phyloP scores from a whole-genome alignment of 495 filamentous ascomycete species.

The Aspergillus ostianus region DNA sequence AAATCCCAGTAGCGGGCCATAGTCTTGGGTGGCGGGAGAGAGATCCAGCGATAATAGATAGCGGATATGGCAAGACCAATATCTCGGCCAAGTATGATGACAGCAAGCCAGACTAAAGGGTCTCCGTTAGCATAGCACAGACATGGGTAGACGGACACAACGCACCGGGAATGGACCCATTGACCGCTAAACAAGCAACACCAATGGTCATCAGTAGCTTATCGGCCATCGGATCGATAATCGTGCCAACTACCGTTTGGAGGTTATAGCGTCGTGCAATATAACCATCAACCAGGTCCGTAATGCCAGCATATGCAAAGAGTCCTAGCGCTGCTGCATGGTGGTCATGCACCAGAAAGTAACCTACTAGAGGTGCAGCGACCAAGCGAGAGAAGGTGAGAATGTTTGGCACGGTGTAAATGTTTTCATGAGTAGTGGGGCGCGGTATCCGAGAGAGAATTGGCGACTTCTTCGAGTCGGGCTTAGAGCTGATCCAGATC shows the following conservation, averaged over 20 bases:
- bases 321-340: conserved; percentile 75
- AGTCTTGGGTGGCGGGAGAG: conserved; percentile 88
- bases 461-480: conserved; percentile 26
- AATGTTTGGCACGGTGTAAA: conserved; percentile 91
- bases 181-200: conserved; percentile 76
- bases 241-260: conserved; percentile 91
- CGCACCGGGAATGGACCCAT: conserved; percentile 75
- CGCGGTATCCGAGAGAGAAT: conserved; percentile 50
- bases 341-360: conserved; percentile 80
- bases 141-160: neutral
- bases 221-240: conserved; percentile 96
- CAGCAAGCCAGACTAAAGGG: conserved; percentile 72
- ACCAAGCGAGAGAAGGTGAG: conserved; percentile 85
- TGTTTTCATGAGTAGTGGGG: conserved; percentile 72
- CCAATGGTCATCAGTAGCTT: conserved; percentile 93
- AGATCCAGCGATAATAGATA: conserved; percentile 93
- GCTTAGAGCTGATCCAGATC: conserved; percentile 10
- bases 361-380: conserved; percentile 83
- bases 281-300: conserved; percentile 88
- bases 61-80: conserved; percentile 82
- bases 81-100: conserved; percentile 87
- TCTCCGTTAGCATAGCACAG: neutral
- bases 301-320: conserved; percentile 88
- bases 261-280: conserved; percentile 84
- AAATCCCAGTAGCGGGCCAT: conserved; percentile 97